Conservation (phyloP, 768 basidiomycete species). For the Amanita thiersii region DNA sequence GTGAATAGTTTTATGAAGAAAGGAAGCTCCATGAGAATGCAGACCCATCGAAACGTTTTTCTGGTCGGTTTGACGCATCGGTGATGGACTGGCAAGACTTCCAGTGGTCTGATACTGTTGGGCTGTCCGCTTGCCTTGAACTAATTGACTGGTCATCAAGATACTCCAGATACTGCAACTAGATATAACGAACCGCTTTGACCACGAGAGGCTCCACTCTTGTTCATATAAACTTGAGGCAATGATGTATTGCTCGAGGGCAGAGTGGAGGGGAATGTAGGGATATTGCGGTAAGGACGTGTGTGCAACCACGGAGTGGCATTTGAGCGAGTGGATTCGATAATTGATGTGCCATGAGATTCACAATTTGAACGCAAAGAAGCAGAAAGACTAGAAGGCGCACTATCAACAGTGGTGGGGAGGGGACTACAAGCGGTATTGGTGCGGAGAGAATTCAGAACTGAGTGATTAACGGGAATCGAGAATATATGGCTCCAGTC, state of each 20-base stretch:
- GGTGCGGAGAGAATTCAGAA: slow-evolving; percentile 56
- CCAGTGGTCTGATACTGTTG: slow-evolving; percentile 3
- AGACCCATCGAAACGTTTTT: not conserved
- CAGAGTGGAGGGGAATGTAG: slow-evolving; percentile 17
- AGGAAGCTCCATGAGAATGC: not conserved
- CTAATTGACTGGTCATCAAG: slow-evolving; percentile 3
- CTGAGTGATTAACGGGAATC: slow-evolving; percentile 49
- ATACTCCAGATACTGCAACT: not conserved
- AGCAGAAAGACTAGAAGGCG: slow-evolving; percentile 30
- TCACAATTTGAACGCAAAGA: too few relatives aligned
- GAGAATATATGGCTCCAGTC: slow-evolving; percentile 56
- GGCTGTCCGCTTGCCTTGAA: slow-evolving; percentile 8
- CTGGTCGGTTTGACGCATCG: not conserved
- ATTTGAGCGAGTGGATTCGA: not conserved
- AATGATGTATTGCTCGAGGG: slow-evolving; percentile 22
- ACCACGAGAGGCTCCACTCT: slow-evolving; percentile 15
- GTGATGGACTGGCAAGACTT: not conserved
- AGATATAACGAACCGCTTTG: slow-evolving; percentile 12
- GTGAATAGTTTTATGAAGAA: slow-evolving; percentile 7
- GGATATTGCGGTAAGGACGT: slow-evolving; percentile 13
- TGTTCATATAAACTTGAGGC: slow-evolving; percentile 13
- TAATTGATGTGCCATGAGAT: too few relatives aligned
- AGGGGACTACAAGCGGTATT: slow-evolving; percentile 53
- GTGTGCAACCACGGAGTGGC: slow-evolving; percentile 22
- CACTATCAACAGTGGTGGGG: slow-evolving; percentile 19